Conservation (phyloP, 805 yeast genomes). For the Candida namnaoensis region DNA sequence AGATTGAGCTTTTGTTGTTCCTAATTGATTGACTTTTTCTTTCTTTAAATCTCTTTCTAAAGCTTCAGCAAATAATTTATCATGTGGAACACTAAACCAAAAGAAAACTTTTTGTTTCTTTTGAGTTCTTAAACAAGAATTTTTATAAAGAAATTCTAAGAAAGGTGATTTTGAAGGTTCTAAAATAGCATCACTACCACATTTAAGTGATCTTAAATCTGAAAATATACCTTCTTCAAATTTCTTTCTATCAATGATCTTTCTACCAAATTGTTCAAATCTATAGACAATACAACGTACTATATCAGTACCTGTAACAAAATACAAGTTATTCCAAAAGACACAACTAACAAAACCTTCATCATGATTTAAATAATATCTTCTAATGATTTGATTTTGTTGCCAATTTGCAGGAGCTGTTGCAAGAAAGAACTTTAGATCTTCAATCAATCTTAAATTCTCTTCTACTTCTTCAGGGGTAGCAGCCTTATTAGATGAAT, state of each 20-base stretch:
- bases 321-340: conserved; percentile 83
- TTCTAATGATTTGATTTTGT: conserved; percentile 74
- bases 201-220: conserved; percentile 78
- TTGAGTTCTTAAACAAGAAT: conserved; percentile 85
- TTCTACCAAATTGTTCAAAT: conserved; percentile 84
- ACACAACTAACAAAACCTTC: conserved; percentile 93
- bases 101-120: conserved; percentile 95
- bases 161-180: conserved; percentile 85
- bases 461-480: conserved; percentile 30
- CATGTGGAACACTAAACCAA: conserved; percentile 96
- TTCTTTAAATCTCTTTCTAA: conserved; percentile 85
- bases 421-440: conserved; percentile 75
- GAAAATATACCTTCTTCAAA: conserved; percentile 96
- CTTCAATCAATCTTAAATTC: conserved; percentile 58
- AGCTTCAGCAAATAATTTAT: conserved; percentile 86
- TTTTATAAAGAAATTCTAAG: conserved; percentile 73
- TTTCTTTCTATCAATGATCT: conserved; percentile 78
- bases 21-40: conserved; percentile 48
- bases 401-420: conserved; percentile 97
- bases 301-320: conserved; percentile 92
- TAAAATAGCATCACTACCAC: conserved; percentile 79
- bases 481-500: neutral
- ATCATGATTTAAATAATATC: conserved; percentile 78
- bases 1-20: conserved; percentile 63
- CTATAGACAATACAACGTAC: conserved; percentile 86